Base-by-base conservation (phyloP, 2,329 filamentous ascomycete species). In the Colletotrichum sp. region DNA sequence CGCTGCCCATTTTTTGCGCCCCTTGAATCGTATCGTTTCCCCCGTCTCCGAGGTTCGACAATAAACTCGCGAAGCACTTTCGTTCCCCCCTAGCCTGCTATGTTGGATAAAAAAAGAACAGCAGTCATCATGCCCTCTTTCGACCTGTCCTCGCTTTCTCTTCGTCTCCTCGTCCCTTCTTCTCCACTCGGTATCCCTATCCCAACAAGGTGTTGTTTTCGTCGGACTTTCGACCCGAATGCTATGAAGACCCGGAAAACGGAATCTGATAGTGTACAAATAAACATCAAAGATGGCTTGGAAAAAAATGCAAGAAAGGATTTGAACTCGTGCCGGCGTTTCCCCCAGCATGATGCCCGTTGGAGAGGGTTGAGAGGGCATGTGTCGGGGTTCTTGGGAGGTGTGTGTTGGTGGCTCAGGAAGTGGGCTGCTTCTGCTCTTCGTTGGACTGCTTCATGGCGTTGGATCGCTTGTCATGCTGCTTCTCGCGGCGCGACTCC, bases 401-500 rank as follows among this genome's bases (percentile, higher is more conserved):
- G 68, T 67, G 18, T 32, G 63, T 32, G 2, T 14, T 63, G 12
- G 32, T 55, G 43, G 34, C 52, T 75, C 60, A 75, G 63, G 72
- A 72, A 32, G 67, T 64, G 72, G 71, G n/a, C 71, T 75, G 69
- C 70, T 77, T 70, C 57, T 77, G 61, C 77, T 84, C 83, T 59
- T 86, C 84, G 30, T 80, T 76, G 60, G 76, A 76, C 77, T 84
- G 83, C 80, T 84, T 86, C 57, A 82, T 80, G 26, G 76, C 68
- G 74, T 79, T 80, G 18, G 79, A 75, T 52, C 85, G 85, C 78
- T 86, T 86, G 72, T 87, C 85, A 77, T 87, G 85, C 79, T 91
- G 89, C 86, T 98, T 98, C 82, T 98, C 96, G 80, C 96, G 95
- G 77, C 96, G 94, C 72, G 95, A 95, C 85, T 98, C 95, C 81